Evolutionary conservation across 1,284 basidiomycete genomes (phyloP), one percentile per base, ranked within the genome.

Genomic region (Athelia psychrophila): DNA sequence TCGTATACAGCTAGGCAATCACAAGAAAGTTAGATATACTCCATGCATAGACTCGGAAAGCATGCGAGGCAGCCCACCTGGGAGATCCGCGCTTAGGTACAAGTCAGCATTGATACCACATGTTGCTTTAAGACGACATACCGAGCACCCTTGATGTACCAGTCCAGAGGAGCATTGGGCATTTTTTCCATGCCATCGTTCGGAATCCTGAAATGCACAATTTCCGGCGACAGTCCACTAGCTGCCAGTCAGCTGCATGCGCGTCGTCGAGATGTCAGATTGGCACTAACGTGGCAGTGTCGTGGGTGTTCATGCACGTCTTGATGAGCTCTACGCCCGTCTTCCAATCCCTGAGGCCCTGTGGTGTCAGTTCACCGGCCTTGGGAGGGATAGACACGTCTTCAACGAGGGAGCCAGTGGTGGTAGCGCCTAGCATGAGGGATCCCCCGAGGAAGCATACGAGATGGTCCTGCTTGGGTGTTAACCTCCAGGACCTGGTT

Each of bases 401-500:
- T 2, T 73, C 63, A 2, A 64, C 63, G 30, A 76, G 55, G 0
- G 83, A 74, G 10, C 83, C 81, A 1, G 85, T 79, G 27, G 84
- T 86, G 1, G 88, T 89, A 13, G 94, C 89, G 19, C 95, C 94
- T 5, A 98, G 81, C 78, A 98, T 87, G 59, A 98, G 81, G 2
- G 91, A 90, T 4, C 94, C 95, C 32, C 89, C 94, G 44, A 98
- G 73, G 83, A 98, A 98, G 70, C 95, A 98, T 1, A 93, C 95
- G 19, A 98, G 81, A 67, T 98, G 95, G 66, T 98, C 95, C 73
- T 98, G 95, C 69, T 97, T 96, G 15, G 90, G 88, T 1, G 79
- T 74, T 15, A 90, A 72, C 22, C 77, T 76, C 90, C 89, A 93
- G 49, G 72, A 68, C 25, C 88, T 91, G 58, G 13, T 32, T 22